Conservation (phyloP, 106 monocot species). For the Triglochin maritima region DNA sequence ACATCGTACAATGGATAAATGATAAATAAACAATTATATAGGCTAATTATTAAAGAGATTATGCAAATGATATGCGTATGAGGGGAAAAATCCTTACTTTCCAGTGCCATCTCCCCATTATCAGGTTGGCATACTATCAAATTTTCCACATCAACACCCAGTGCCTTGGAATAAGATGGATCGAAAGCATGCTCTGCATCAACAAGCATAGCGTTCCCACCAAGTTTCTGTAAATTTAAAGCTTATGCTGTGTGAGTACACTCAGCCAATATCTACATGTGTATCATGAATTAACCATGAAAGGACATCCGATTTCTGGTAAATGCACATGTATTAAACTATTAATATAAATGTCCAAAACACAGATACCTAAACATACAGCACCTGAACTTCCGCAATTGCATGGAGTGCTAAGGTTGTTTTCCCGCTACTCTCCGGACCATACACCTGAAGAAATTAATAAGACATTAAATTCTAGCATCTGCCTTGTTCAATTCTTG, state of each 20-base stretch:
- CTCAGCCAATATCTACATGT: too few relatives aligned
- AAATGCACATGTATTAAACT: too few relatives aligned
- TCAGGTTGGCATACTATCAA: conserved; percentile 98
- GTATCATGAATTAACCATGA: too few relatives aligned
- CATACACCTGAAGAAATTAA: conserved; percentile 55
- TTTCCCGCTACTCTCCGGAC: conserved; percentile 97
- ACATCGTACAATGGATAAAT: too few relatives aligned
- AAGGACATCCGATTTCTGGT: too few relatives aligned
- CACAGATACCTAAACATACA: neutral
- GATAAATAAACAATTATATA: too few relatives aligned
- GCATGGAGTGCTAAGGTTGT: conserved; percentile 97
- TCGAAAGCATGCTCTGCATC: conserved; percentile 99
- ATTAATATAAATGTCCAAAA: too few relatives aligned
- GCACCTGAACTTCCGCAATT: conserved; percentile 96
- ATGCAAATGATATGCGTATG: neutral
- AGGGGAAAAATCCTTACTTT: conserved; percentile 43
- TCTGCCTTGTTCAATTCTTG: neutral
- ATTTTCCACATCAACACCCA: conserved; percentile 97
- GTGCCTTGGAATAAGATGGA: conserved; percentile 85
- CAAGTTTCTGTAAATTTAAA: conserved; percentile 55
- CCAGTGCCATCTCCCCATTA: conserved; percentile 98
- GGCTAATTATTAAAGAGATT: neutral
- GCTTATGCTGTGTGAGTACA: too few relatives aligned
- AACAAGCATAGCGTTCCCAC: conserved; percentile 99
- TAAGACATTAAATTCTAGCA: neutral